phyloP scores from a whole-genome alignment of 2,329 filamentous ascomycete species.

The Sclerotinia minor region DNA sequence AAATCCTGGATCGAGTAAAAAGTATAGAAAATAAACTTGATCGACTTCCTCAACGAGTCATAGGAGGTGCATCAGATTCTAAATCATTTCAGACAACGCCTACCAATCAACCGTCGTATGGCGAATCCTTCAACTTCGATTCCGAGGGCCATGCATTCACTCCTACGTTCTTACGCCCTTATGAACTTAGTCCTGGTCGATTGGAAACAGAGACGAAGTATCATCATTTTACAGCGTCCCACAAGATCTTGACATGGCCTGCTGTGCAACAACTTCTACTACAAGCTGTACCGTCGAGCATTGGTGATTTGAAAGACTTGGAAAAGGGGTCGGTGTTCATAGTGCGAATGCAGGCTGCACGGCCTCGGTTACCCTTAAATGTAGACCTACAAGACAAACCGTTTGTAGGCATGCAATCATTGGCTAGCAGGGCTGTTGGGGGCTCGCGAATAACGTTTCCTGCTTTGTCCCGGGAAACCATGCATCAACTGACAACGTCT shows the following conservation, averaged over 20 bases:
- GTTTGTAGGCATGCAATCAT: conserved; percentile 41
- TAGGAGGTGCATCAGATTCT: conserved; percentile 25
- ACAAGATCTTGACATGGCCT: conserved; percentile 55
- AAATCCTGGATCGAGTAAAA: conserved; percentile 59
- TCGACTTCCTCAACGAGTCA: conserved; percentile 33
- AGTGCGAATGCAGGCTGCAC: conserved; percentile 39
- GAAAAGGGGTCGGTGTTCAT: conserved; percentile 45
- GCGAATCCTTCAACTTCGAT: not conserved
- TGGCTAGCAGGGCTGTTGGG: conserved; percentile 36
- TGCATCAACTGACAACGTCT: conserved; percentile 52
- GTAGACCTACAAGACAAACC: conserved; percentile 33
- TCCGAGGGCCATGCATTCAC: not conserved
- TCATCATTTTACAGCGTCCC: conserved; percentile 45
- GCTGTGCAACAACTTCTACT: conserved; percentile 46
- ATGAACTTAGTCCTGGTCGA: conserved; percentile 26
- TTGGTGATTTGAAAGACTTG: conserved; percentile 44
- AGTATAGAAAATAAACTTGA: conserved; percentile 58
- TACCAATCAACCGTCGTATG: conserved; percentile 34
- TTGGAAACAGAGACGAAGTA: conserved; percentile 31
- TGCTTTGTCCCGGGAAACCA: conserved; percentile 49
- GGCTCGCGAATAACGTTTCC: conserved; percentile 38
- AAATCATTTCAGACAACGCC: conserved; percentile 36
- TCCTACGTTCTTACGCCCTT: not conserved
- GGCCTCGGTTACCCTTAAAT: conserved; percentile 34
- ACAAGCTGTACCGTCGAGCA: conserved; percentile 40